Base-by-base conservation (phyloP, 306 rosid species). In the Vachellia collinsii region DNA sequence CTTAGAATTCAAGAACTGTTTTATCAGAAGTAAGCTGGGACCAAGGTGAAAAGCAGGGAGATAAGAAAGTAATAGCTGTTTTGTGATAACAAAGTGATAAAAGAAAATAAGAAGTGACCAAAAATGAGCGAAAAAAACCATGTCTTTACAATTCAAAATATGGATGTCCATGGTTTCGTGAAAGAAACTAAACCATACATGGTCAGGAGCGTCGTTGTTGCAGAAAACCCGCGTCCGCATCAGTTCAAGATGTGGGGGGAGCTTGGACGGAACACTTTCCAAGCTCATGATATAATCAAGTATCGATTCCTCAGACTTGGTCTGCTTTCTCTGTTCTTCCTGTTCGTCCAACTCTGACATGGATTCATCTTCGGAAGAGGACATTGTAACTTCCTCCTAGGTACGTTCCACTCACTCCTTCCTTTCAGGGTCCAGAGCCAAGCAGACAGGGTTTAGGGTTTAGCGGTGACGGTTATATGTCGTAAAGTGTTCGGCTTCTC, bases 261-360 rank as follows among this genome's bases (percentile, higher is more conserved):
- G 84, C 39, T 82, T 82, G 11, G 82, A 36, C 3, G 92, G 92
- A 53, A 89, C 84, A 72, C 41, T 36, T 3, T 83, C 84, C 72
- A 89, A 83, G 80, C 64, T 84, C 87, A 86, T 38, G 4, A 89
- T 82, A 82, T 58, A 89, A 78, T 89, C 90, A 17, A 83, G 87
- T 22, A 81, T n/a, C 22, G 64, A 83, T 51, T 70, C 82, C 3
- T 63, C 42, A 38, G 56, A 50, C n/a, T 16, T 16, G 56, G 56
- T 34, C 39, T 11, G 50, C 41, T 74, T 53, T 7, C 11, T 20
- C 4, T 74, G 66, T n/a, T 79, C 59, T 38, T 81, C 81, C 43
- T 79, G 79, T 38, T 75, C 81, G 71, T 74, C 84, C 46, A 53
- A 6, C 29, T 82, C 85, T 7, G 81, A 81, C 83, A 83, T 83